These are phyloP conservation scores for Endotrypanum monterogeii DNA, from an alignment of 208 protist species.

Conservation along the genomic window DNA sequence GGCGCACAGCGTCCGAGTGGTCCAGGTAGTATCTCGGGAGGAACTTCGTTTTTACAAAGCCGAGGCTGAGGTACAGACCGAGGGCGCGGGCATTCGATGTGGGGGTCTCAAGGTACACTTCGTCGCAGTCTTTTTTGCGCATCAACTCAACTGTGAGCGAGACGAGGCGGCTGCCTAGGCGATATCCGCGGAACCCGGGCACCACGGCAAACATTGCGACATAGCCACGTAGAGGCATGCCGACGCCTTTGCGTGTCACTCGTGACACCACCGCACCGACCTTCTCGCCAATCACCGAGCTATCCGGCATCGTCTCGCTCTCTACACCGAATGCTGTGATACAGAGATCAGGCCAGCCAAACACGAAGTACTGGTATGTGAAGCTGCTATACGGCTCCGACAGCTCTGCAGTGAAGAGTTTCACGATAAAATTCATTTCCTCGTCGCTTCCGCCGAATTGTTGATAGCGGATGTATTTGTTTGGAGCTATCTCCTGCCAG, in stretches of 20 bases:
- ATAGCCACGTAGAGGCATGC: constrained; percentile 91
- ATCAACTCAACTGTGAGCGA: constrained; percentile 92
- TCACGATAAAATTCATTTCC: constrained; percentile 92
- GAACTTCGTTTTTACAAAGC: constrained; percentile 93
- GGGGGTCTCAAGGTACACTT: constrained; percentile 96
- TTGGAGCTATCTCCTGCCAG: constrained; percentile 72
- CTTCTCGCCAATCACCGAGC: constrained; percentile 62
- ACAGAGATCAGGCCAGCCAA: constrained; percentile 96
- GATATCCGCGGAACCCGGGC: constrained; percentile 84
- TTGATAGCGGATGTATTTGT: constrained; percentile 82
- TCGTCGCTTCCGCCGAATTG: constrained; percentile 72
- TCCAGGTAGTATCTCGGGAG: constrained; percentile 93
- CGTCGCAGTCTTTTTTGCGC: constrained; percentile 86
- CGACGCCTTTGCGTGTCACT: constrained; percentile 68
- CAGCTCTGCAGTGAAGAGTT: constrained; percentile 95
- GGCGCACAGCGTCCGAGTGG: constrained; percentile 93
- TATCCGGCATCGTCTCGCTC: constrained; percentile 55
- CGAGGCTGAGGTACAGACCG: constrained; percentile 95
- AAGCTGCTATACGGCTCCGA: constrained; percentile 99
- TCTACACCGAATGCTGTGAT: constrained; percentile 84
- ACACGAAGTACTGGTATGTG: constrained; percentile 99
- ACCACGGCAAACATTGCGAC: constrained; percentile 98
- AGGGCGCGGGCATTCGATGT: constrained; percentile 92
- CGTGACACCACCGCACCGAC: constrained; percentile 93
- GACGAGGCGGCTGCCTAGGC: constrained; percentile 93